Percentiles rank a stretch among this genome's conserved stretches.
These are phyloP conservation scores for Fusarium piperis DNA, from an alignment of 2,329 filamentous ascomycete genomes.

Conservation along the genomic window DNA sequence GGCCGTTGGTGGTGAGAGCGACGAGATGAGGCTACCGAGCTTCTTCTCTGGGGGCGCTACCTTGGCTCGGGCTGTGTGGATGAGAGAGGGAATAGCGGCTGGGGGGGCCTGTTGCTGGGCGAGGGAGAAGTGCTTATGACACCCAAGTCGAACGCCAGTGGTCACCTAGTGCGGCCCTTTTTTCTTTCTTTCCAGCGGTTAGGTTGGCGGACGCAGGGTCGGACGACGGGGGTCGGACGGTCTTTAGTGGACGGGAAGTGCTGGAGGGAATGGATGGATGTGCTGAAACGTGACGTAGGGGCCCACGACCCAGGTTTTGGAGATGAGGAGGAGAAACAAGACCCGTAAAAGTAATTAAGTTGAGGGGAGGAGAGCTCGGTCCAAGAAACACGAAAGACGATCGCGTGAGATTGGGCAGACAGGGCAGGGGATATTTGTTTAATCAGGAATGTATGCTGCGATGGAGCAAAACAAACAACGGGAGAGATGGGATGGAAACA, in stretches of 20 bases:
- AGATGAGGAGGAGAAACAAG: background rate
- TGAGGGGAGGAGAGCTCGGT: slow-evolving; percentile 22
- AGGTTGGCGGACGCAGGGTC: slow-evolving; percentile 12
- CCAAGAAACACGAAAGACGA: slow-evolving; percentile 16
- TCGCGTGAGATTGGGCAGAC: slow-evolving; percentile 25
- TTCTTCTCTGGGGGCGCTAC: background rate
- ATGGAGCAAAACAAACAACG: background rate
- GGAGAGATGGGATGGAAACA: background rate
- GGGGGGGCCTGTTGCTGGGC: background rate
- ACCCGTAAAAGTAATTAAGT: background rate
- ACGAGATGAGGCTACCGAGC: slow-evolving; percentile 35
- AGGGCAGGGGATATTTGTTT: background rate
- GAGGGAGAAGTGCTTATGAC: slow-evolving; percentile 5
- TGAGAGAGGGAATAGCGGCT: background rate
- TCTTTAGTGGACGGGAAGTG: slow-evolving; percentile 15
- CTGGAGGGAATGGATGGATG: slow-evolving; percentile 3
- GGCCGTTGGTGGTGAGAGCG: slow-evolving; percentile 18
- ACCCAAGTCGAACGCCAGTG: slow-evolving; percentile 2
- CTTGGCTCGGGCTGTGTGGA: background rate
- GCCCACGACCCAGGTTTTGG: slow-evolving; percentile 5
- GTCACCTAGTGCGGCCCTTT: slow-evolving; percentile 1
- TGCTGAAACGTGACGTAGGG: slow-evolving; percentile 31
- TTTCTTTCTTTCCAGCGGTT: slow-evolving; percentile 17
- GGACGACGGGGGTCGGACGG: background rate
- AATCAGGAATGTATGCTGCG: background rate